A percentile compares a stretch with the other conserved stretches of the same genome.
Evolutionary conservation across 2,329 filamentous ascomycete genomes (phyloP).

Genomic region (Neurospora crassa): DNA sequence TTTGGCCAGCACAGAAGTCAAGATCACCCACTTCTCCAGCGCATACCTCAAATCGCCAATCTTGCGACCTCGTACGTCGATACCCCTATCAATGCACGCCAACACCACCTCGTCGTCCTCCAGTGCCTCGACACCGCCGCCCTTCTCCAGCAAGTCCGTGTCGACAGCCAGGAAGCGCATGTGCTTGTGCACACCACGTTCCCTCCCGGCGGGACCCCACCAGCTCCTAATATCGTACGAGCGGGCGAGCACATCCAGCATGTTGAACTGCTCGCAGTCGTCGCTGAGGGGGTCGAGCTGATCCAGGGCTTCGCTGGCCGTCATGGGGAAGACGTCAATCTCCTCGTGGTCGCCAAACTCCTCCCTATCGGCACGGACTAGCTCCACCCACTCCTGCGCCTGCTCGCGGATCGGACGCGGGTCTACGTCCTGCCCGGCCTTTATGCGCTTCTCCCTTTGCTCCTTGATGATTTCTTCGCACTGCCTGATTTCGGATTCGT

Average conservation of each 20-base stretch:
- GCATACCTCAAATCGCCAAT: constrained; percentile 44
- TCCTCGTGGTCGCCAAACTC: neutral
- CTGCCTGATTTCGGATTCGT: neutral
- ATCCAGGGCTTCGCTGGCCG: neutral
- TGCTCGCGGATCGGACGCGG: neutral
- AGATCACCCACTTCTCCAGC: constrained; percentile 39
- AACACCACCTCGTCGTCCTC: constrained; percentile 55
- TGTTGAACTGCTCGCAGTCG: constrained; percentile 7
- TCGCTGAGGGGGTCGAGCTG: neutral
- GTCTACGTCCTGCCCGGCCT: neutral
- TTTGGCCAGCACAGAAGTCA: constrained; percentile 21
- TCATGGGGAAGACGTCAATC: neutral
- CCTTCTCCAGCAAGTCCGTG: constrained; percentile 55
- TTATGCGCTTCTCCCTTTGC: neutral
- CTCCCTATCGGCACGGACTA: neutral
- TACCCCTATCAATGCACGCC: constrained; percentile 62
- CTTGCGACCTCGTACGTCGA: constrained; percentile 45
- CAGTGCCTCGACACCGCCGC: constrained; percentile 51
- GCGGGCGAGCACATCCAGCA: constrained; percentile 28
- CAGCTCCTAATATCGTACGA: constrained; percentile 29
- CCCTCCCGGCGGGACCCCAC: constrained; percentile 39
- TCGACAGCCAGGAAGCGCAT: constrained; percentile 60
- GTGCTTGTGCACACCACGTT: constrained; percentile 39
- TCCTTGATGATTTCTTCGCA: neutral
- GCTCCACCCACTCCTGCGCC: neutral